Conservation (phyloP, 441 rosid species). For the Arabidopsis hybrid region DNA sequence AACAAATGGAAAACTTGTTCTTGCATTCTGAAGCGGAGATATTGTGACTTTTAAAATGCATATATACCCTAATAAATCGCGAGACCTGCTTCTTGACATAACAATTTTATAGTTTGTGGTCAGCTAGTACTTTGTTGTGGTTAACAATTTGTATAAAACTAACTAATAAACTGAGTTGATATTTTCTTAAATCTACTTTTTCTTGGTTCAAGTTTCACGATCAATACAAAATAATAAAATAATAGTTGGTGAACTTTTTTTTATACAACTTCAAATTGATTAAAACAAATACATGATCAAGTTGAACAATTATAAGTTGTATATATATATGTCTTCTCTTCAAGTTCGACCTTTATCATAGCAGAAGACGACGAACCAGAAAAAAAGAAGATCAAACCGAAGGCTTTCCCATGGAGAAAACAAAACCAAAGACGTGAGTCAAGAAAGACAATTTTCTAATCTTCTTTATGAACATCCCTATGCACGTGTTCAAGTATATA, state of each 20-base stretch:
- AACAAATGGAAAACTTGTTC: background rate
- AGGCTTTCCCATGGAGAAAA: constrained; percentile 38
- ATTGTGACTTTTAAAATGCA: too few species aligned
- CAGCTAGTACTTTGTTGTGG: too few species aligned
- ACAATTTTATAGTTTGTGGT: too few species aligned
- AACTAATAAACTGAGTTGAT: too few species aligned
- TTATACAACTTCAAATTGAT: background rate
- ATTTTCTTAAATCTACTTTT: too few species aligned
- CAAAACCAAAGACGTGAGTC: constrained; percentile 40
- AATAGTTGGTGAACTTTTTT: constrained; percentile 27
- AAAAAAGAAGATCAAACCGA: constrained; percentile 1
- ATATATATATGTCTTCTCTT: background rate
- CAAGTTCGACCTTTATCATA: background rate
- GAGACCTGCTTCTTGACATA: background rate
- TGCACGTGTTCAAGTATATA: background rate
- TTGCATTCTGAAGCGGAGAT: background rate
- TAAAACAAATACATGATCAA: constrained; percentile 19
- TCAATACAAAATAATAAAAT: background rate
- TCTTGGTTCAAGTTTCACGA: constrained; percentile 7
- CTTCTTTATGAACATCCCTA: background rate
- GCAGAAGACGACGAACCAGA: constrained; percentile 15
- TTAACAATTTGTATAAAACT: too few species aligned
- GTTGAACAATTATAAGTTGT: background rate
- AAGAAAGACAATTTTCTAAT: background rate
- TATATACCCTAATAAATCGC: background rate